phyloP scores from a whole-genome alignment of 495 filamentous ascomycete species.

The Aspergillus ellipticus region DNA sequence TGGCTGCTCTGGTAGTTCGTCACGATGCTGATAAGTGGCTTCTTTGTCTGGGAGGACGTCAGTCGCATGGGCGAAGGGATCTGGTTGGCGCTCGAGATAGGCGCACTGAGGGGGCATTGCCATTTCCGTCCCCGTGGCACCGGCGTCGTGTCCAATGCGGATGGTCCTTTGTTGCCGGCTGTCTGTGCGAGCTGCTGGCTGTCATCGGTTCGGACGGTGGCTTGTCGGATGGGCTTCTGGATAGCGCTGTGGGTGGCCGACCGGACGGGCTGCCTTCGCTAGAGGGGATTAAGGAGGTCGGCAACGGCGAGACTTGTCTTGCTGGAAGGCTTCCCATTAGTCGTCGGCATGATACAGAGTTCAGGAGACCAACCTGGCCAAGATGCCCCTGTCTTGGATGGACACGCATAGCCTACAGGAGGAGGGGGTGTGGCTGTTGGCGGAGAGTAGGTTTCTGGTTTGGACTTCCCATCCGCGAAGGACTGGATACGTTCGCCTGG shows the following conservation, averaged over 20 bases:
- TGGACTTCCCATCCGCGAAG: too few species aligned
- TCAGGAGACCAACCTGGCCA: neutral
- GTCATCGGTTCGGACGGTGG: neutral
- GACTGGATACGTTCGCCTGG: too few species aligned
- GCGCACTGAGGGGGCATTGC: neutral
- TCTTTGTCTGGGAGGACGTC: neutral
- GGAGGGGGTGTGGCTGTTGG: neutral
- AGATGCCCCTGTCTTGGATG: neutral
- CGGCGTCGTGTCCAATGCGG: neutral
- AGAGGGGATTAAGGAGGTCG: neutral
- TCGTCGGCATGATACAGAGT: neutral
- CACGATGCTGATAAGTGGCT: neutral
- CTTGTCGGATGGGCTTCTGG: neutral
- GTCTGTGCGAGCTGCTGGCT: neutral
- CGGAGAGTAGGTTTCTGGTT: too few species aligned
- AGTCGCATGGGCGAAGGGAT: neutral
- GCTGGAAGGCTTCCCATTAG: neutral
- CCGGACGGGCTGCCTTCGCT: too few species aligned
- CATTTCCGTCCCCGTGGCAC: neutral
- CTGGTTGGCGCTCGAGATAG: neutral
- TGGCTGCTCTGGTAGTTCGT: neutral
- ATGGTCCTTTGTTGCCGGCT: neutral
- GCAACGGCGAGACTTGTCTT: neutral
- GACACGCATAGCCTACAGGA: too few species aligned
- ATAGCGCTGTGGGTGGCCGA: neutral